Conservation (phyloP, 2,329 filamentous ascomycete species). For the Decorospora gaudefroyi region DNA sequence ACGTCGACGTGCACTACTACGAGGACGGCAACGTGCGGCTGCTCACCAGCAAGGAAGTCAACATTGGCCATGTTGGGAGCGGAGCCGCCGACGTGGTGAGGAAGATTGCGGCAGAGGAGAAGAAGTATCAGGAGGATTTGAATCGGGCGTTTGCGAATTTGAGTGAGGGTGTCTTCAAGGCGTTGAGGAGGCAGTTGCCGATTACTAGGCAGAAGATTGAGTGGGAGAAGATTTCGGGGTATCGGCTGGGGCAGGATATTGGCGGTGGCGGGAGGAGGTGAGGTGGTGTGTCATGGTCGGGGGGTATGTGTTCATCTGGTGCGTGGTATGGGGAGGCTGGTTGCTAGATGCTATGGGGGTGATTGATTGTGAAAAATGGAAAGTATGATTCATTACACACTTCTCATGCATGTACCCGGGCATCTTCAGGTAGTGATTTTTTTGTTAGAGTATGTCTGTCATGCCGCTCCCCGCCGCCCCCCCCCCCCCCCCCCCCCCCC, state of each 20-base stretch:
- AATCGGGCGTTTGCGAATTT: constrained; percentile 87
- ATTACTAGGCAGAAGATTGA: constrained; percentile 98
- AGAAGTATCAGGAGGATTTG: constrained; percentile 93
- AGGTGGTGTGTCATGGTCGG: constrained; percentile 47
- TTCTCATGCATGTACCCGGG: too few relatives aligned
- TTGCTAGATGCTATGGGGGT: background rate
- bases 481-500: too few relatives aligned
- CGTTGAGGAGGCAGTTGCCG: constrained; percentile 85
- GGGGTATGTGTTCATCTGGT: constrained; percentile 1
- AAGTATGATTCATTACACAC: too few relatives aligned
- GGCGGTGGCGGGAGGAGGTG: constrained; percentile 52
- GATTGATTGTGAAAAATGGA: too few relatives aligned
- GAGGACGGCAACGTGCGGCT: constrained; percentile 97
- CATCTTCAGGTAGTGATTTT: too few relatives aligned
- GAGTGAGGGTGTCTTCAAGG: constrained; percentile 95
- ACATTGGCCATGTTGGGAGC: constrained; percentile 60
- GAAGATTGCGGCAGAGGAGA: constrained; percentile 79
- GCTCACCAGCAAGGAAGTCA: constrained; percentile 79
- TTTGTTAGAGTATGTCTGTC: too few relatives aligned
- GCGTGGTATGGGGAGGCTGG: background rate
- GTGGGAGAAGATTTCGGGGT: constrained; percentile 97
- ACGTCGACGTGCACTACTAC: constrained; percentile 98
- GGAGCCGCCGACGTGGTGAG: constrained; percentile 70
- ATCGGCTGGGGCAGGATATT: constrained; percentile 65
- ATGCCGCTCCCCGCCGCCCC: too few relatives aligned